Percentiles rank a stretch among this genome's conserved stretches.
phyloP scores from a whole-genome alignment of 1,139 yeast species.

The Schizosaccharomyces versatilis region DNA sequence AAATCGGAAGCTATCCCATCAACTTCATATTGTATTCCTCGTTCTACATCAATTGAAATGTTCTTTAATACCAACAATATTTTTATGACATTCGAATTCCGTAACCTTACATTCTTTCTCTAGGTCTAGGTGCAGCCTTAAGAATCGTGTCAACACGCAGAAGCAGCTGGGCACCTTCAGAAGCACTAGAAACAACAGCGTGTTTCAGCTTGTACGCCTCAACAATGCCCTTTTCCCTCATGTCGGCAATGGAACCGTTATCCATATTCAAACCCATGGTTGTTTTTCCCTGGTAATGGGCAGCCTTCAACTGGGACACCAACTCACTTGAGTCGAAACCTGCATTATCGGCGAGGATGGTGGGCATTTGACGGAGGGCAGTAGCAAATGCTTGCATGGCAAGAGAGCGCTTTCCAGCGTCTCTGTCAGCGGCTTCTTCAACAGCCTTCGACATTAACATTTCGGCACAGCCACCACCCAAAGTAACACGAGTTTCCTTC shows the following conservation, averaged over 20 bases:
- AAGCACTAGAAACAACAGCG: slow-evolving; percentile 88
- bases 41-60: too few species aligned
- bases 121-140: slow-evolving; percentile 85
- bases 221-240: slow-evolving; percentile 81
- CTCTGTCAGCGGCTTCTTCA: slow-evolving; percentile 82
- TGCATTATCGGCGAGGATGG: slow-evolving; percentile 88
- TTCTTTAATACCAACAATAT: too few species aligned
- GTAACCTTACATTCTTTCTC: slow-evolving; percentile 5
- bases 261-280: slow-evolving; percentile 80
- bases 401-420: slow-evolving; percentile 76
- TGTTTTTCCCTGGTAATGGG: slow-evolving; percentile 78
- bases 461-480: slow-evolving; percentile 97
- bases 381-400: slow-evolving; percentile 90
- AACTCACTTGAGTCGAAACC: slow-evolving; percentile 88
- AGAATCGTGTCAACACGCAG: slow-evolving; percentile 88
- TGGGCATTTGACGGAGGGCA: slow-evolving; percentile 86
- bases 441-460: slow-evolving; percentile 97
- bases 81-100: too few species aligned
- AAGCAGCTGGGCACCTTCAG: slow-evolving; percentile 92
- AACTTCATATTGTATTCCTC: too few species aligned
- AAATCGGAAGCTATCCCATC: too few species aligned
- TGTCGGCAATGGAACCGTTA: slow-evolving; percentile 67
- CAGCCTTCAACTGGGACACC: slow-evolving; percentile 73
- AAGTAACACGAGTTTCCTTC: slow-evolving; percentile 74
- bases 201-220: slow-evolving; percentile 79